phyloP scores from a whole-genome alignment of 768 basidiomycete species.

The Candolleomyces efflorescens region DNA sequence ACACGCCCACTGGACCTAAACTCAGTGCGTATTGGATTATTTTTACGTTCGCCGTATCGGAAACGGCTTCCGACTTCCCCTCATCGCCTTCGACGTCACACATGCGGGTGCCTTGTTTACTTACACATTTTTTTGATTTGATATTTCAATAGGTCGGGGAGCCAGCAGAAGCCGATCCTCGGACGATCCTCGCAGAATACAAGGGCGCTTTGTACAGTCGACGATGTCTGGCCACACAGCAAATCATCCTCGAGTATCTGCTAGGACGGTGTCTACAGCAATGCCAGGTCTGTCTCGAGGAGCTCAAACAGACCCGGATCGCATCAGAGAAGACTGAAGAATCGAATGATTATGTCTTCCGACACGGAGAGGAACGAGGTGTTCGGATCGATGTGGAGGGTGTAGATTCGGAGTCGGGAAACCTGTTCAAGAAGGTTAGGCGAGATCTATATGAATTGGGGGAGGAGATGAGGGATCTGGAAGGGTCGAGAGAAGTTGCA shows the following conservation, averaged over 20 bases:
- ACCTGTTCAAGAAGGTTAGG: constrained; percentile 2
- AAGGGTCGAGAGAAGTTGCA: constrained; percentile 3
- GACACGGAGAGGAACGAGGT: neutral
- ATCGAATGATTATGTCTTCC: constrained; percentile 4
- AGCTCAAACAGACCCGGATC: neutral
- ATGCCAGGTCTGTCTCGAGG: constrained; percentile 1
- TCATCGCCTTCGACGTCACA: too few species aligned
- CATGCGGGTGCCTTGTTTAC: too few species aligned
- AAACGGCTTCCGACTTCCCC: too few species aligned
- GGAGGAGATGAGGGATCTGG: constrained; percentile 7
- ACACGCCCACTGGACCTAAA: neutral
- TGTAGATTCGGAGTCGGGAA: constrained; percentile 1
- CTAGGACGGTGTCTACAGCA: constrained; percentile 8
- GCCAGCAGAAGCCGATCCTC: neutral
- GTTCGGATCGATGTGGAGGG: neutral
- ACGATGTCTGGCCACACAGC: constrained; percentile 1
- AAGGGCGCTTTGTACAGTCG: constrained; percentile 8
- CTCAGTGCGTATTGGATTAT: neutral
- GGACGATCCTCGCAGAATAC: constrained; percentile 3
- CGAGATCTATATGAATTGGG: constrained; percentile 4
- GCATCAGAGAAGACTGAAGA: constrained; percentile 3
- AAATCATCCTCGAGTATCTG: constrained; percentile 10
- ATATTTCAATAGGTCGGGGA: neutral
- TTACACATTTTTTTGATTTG: neutral
- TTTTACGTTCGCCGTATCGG: too few species aligned